Conservation (phyloP, 1,284 basidiomycete species). For the Marasmius oreades region DNA sequence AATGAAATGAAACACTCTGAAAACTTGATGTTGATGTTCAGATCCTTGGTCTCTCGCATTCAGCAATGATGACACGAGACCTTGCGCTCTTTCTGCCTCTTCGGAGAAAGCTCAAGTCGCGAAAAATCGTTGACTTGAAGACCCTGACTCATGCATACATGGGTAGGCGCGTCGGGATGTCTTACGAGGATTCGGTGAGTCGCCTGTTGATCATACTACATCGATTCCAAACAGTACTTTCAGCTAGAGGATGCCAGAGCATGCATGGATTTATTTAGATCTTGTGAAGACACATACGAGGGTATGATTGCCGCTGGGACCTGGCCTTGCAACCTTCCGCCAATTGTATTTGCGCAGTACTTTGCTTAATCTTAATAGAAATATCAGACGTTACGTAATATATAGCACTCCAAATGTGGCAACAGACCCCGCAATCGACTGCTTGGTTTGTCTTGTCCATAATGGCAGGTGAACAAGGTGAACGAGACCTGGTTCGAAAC, state of each 20-base stretch:
- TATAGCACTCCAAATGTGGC: background rate
- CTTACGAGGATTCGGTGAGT: constrained; percentile 50
- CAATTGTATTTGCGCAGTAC: constrained; percentile 30
- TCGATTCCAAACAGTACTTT: background rate
- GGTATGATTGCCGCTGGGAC: constrained; percentile 39
- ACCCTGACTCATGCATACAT: constrained; percentile 49
- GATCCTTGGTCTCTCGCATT: constrained; percentile 52
- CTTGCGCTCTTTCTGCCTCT: constrained; percentile 54
- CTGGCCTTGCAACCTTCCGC: constrained; percentile 57
- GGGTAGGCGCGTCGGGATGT: constrained; percentile 43
- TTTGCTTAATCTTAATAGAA: constrained; percentile 23
- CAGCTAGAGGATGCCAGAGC: constrained; percentile 44
- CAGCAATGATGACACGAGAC: constrained; percentile 52
- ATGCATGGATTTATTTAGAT: constrained; percentile 47
- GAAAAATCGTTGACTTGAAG: constrained; percentile 36
- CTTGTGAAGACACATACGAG: constrained; percentile 48
- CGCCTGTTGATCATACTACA: background rate
- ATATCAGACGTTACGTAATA: background rate
- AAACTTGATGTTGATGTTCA: constrained; percentile 21
- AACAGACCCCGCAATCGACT: background rate
- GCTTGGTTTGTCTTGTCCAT: background rate
- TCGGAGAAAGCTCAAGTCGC: constrained; percentile 41
- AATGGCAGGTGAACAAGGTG: constrained; percentile 3
- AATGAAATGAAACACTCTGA: background rate
- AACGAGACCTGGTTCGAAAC: constrained; percentile 5